These are phyloP conservation scores for Podaxis sp. DNA, from an alignment of 768 basidiomycete genomes.

Conservation along the genomic window DNA sequence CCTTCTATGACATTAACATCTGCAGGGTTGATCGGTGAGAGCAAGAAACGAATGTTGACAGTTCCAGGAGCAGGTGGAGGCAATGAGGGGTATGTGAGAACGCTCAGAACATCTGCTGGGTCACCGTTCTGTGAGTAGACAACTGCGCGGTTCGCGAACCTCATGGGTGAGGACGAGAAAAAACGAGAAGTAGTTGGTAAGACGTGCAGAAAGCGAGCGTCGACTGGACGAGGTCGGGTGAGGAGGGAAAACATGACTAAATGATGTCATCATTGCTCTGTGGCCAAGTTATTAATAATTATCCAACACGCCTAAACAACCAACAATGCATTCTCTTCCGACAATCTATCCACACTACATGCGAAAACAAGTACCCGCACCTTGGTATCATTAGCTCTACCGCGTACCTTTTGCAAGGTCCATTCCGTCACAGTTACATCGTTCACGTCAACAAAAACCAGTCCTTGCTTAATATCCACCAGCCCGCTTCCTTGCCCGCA, in stretches of 20 bases:
- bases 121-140: slow-evolving; percentile 63
- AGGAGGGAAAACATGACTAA: slow-evolving; percentile 22
- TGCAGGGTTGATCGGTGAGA: slow-evolving; percentile 80
- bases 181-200: not conserved
- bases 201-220: not conserved
- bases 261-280: slow-evolving; percentile 12
- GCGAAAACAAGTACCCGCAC: slow-evolving; percentile 15
- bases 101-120: slow-evolving; percentile 58
- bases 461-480: slow-evolving; percentile 27
- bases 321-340: slow-evolving; percentile 6
- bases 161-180: slow-evolving; percentile 31
- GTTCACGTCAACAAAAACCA: slow-evolving; percentile 38
- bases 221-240: slow-evolving; percentile 15
- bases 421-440: not conserved
- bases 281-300: not conserved
- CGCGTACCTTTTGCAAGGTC: not conserved
- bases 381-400: slow-evolving; percentile 15
- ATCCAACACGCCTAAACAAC: not conserved
- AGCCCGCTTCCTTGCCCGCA: slow-evolving; percentile 41
- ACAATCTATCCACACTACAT: slow-evolving; percentile 11
- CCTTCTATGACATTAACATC: slow-evolving; percentile 83
- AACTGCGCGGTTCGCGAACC: slow-evolving; percentile 54
- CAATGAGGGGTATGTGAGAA: slow-evolving; percentile 50
- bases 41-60: slow-evolving; percentile 63
- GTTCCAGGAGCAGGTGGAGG: slow-evolving; percentile 55